Conservation (phyloP, 2,329 filamentous ascomycete genomes). For the Tolypocladium tropicale region DNA sequence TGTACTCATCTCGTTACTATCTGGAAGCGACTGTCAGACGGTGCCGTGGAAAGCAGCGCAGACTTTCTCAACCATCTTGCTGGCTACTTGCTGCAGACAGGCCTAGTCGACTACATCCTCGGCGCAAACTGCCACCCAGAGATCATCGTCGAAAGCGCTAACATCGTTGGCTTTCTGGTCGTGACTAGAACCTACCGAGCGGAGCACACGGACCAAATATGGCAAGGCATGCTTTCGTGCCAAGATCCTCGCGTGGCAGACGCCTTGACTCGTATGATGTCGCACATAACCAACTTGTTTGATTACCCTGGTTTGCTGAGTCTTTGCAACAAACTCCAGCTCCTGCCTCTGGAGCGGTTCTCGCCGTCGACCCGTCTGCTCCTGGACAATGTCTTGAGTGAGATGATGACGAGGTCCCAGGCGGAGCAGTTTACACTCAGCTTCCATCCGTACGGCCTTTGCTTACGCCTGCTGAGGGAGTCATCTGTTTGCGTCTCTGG, state of each 20-base stretch:
- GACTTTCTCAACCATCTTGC: conserved; percentile 57
- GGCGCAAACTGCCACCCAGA: conserved; percentile 88
- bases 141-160: conserved; percentile 69
- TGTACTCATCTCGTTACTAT: conserved; percentile 57
- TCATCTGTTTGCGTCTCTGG: conserved; percentile 48
- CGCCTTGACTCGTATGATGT: conserved; percentile 61
- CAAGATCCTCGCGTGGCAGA: conserved; percentile 79
- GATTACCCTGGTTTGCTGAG: conserved; percentile 45
- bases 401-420: conserved; percentile 33
- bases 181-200: conserved; percentile 65
- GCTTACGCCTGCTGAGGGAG: conserved; percentile 60
- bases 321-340: conserved; percentile 59
- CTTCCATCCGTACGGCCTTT: conserved; percentile 38
- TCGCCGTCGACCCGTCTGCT: conserved; percentile 51
- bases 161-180: conserved; percentile 79
- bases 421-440: conserved; percentile 21
- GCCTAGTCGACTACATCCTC: conserved; percentile 76
- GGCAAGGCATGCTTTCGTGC: conserved; percentile 70
- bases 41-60: conserved; percentile 23
- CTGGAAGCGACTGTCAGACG: conserved; percentile 49
- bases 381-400: conserved; percentile 45
- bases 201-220: conserved; percentile 68
- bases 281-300: conserved; percentile 36
- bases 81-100: conserved; percentile 56
- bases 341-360: conserved; percentile 53